Evolutionary conservation across 441 rosid genomes (phyloP), one percentile per base, ranked within the genome.

Genomic region (Mallotus repandus): DNA sequence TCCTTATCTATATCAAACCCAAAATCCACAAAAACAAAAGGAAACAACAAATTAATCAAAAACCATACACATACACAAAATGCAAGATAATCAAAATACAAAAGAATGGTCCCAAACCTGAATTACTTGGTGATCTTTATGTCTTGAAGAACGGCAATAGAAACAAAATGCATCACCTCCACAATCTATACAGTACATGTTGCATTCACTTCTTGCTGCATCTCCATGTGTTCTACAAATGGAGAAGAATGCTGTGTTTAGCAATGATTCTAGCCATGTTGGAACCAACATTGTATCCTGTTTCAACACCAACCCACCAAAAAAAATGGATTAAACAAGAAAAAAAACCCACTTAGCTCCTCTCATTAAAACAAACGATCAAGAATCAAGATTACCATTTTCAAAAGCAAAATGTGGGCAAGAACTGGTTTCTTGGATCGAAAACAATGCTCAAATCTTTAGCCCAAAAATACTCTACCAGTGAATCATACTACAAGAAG

Each of bases 181-280:
- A 50, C 97, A 91, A 52, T 87, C 97, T 60, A 91, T 74, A 66
- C 93, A 91, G 72, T 83, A 91, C 81, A 84, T 84, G 68, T 89
- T 91, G 70, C 91, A 84, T 81, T 91, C 97, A 46, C 87, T 83
- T 65, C 91, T 81, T 2, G 86, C 83, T 10, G 86, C 84, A 64
- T 82, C 86, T 15, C 81, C 79, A 69, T 91, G 97, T 19, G 78
- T 68, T 9, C 81, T 77, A 78, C 93, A 91, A 9, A 77, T 77
- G 14, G 81, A 61, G 82, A 91, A 91, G 77, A 88, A 91, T 7
- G 78, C 69, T 41, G 93, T 82, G 67, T 66, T 76, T n/a, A 89
- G 77, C 84, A 89, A 79, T 56, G 89, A 77, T 81, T 83, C 88
- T 29, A 91, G 77, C 97, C 93, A 91, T 49, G 87, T 84, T 12